phyloP scores from a whole-genome alignment of 345 rosid genomes.

The Eucalyptus globulus region DNA sequence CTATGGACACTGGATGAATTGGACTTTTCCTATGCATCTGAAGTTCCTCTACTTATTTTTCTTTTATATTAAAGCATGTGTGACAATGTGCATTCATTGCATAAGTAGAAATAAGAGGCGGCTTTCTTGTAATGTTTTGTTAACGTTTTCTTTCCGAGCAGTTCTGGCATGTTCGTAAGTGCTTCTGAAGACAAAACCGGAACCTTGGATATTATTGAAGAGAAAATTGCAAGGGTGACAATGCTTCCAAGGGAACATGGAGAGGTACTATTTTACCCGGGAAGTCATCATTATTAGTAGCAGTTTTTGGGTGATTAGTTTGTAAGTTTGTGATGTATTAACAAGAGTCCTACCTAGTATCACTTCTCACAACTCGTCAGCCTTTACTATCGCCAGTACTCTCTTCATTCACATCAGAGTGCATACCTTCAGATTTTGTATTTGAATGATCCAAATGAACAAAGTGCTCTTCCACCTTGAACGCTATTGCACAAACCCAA shows the following conservation, averaged over 20 bases:
- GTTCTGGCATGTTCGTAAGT: constrained; percentile 46
- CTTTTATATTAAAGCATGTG: background rate
- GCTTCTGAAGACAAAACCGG: constrained; percentile 40
- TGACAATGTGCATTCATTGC: background rate
- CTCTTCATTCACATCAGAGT: background rate
- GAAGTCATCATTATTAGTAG: background rate
- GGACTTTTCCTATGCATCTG: background rate
- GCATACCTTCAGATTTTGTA: background rate
- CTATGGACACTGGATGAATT: background rate
- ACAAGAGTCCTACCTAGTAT: background rate
- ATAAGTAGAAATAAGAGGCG: background rate
- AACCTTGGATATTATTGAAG: constrained; percentile 37
- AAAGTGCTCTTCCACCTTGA: background rate
- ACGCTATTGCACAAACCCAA: background rate
- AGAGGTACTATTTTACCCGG: constrained; percentile 18
- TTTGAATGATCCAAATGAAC: background rate
- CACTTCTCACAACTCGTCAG: background rate
- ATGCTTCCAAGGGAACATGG: constrained; percentile 39
- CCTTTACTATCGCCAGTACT: background rate
- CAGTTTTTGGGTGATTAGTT: background rate
- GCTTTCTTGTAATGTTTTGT: background rate
- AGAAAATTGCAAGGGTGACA: constrained; percentile 53
- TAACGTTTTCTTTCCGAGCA: constrained; percentile 5
- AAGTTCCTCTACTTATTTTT: background rate
- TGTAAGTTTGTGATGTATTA: background rate